Conservation (phyloP, 805 yeast genomes). For the Jamesozyma gamospora region DNA sequence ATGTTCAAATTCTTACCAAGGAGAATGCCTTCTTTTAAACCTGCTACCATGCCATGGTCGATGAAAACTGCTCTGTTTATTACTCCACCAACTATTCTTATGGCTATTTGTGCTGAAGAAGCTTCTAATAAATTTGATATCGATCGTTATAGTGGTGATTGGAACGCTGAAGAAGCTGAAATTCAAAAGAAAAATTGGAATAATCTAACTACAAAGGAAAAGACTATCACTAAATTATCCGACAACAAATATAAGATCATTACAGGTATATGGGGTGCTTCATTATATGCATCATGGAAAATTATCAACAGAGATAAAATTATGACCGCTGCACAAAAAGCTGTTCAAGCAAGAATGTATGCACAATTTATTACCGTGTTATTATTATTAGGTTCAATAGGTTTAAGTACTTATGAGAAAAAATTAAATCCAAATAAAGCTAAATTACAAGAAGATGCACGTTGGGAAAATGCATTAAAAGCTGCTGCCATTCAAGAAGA, state of each 20-base stretch:
- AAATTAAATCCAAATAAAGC: constrained; percentile 37
- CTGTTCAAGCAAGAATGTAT: constrained; percentile 84
- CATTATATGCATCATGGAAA: constrained; percentile 72
- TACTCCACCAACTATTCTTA: constrained; percentile 53
- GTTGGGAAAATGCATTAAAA: constrained; percentile 41
- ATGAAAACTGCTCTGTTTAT: constrained; percentile 56
- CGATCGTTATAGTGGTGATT: constrained; percentile 42
- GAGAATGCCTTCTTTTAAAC: constrained; percentile 36
- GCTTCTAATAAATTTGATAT: constrained; percentile 61
- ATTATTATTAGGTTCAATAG: constrained; percentile 58
- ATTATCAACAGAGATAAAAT: constrained; percentile 61
- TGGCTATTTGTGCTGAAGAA: constrained; percentile 60
- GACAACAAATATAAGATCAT: constrained; percentile 58
- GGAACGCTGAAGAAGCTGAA: constrained; percentile 30
- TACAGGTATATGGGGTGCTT: constrained; percentile 68
- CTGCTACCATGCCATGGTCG: constrained; percentile 39
- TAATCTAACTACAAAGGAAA: constrained; percentile 38
- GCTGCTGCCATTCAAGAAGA: constrained; percentile 31
- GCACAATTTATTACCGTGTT: constrained; percentile 77
- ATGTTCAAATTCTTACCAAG: constrained; percentile 42
- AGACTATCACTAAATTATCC: constrained; percentile 38
- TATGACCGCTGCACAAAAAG: constrained; percentile 68
- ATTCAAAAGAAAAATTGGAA: constrained; percentile 47
- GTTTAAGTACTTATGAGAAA: constrained; percentile 54
- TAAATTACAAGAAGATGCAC: constrained; percentile 27